Percentiles rank a stretch among this genome's conserved stretches.
Conservation (phyloP, 1,284 basidiomycete species). For the Entoloma clypeatum region DNA sequence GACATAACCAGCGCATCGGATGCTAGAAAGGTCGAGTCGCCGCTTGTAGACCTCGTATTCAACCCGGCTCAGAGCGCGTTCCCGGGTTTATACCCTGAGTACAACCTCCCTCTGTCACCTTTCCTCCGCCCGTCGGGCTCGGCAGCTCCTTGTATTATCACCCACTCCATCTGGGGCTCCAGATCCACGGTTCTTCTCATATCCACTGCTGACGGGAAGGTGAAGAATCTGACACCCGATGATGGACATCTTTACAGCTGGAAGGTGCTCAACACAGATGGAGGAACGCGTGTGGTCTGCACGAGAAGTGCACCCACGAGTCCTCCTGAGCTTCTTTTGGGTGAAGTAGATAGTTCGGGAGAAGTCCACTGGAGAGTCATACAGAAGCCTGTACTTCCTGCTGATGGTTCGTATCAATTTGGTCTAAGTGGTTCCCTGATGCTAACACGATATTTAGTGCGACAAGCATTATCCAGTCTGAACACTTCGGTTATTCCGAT, state of each 20-base stretch:
- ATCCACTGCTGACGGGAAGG: conserved; percentile 32
- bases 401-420: conserved; percentile 32
- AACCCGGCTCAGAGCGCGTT: conserved; percentile 40
- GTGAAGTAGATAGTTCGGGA: conserved; percentile 31
- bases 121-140: conserved; percentile 34
- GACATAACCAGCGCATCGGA: conserved; percentile 27
- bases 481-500: conserved; percentile 42
- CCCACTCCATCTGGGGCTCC: conserved; percentile 51
- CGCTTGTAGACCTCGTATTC: conserved; percentile 39
- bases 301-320: conserved; percentile 46
- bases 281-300: conserved; percentile 41
- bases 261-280: conserved; percentile 53
- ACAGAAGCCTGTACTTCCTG: conserved; percentile 37
- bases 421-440: neutral
- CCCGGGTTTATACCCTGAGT: conserved; percentile 61
- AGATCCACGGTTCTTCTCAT: conserved; percentile 45
- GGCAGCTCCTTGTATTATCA: conserved; percentile 33
- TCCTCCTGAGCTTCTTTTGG: conserved; percentile 50
- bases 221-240: conserved; percentile 42
- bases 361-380: conserved; percentile 40
- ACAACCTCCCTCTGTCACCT: conserved; percentile 41
- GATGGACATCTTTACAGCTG: conserved; percentile 43
- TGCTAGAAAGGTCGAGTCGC: conserved; percentile 16
- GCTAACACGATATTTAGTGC: conserved; percentile 30
- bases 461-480: conserved; percentile 37